Evolutionary conservation across 129 eudicot species (phyloP).

Genomic region (Kitagawia praeruptora): DNA sequence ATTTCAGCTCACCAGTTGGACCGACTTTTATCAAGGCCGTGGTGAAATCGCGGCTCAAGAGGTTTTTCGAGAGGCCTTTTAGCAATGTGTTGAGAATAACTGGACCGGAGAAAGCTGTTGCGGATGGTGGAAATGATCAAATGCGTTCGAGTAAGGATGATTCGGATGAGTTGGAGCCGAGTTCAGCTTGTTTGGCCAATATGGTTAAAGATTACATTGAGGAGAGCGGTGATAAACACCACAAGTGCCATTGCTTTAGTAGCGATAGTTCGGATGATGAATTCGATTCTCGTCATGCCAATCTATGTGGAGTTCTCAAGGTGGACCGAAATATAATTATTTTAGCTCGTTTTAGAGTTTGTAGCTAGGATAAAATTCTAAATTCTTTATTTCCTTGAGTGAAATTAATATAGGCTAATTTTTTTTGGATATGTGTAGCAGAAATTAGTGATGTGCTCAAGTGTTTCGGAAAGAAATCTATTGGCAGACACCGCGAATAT

Average conservation of each 20-base stretch:
- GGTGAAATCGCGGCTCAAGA: conserved; percentile 55
- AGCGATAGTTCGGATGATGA: conserved; percentile 77
- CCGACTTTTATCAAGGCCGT: conserved; percentile 36
- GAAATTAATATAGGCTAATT: not conserved
- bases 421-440: conserved; percentile 8
- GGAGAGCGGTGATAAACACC: conserved; percentile 49
- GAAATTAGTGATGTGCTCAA: conserved; percentile 59
- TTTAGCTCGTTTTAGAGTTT: not conserved
- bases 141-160: conserved; percentile 17
- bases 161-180: conserved; percentile 42
- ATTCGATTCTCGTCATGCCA: conserved; percentile 21
- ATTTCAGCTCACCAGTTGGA: conserved; percentile 23
- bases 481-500: conserved; percentile 59
- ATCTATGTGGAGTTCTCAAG: conserved; percentile 50
- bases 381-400: not conserved
- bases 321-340: conserved; percentile 11
- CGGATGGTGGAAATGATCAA: conserved; percentile 8
- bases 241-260: conserved; percentile 68
- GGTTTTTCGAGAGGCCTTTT: conserved; percentile 71
- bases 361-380: not conserved
- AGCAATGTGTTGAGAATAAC: conserved; percentile 32
- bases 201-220: conserved; percentile 80
- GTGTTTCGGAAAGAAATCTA: conserved; percentile 50
- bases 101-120: conserved; percentile 29
- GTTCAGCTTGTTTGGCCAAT: conserved; percentile 70